Percentiles rank a stretch among this genome's conserved stretches.
These are phyloP conservation scores for Monosporascus sp. DNA, from an alignment of 2,329 filamentous ascomycete genomes.

Conservation along the genomic window DNA sequence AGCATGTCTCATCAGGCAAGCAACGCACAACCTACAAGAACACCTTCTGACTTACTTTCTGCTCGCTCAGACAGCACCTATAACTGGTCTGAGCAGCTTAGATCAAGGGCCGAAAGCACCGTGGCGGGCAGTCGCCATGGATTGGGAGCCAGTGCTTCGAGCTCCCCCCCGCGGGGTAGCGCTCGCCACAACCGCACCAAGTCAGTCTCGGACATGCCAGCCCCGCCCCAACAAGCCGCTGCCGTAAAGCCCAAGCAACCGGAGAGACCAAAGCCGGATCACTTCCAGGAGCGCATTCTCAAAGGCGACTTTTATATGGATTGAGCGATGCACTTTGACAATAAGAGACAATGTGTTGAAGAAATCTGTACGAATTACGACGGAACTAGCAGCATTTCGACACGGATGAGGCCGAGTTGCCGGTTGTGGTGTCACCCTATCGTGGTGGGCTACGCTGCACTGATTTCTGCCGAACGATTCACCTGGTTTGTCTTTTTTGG, in stretches of 20 bases:
- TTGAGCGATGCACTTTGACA: slow-evolving; percentile 36
- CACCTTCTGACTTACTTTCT: slow-evolving; percentile 60
- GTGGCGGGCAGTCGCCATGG: slow-evolving; percentile 52
- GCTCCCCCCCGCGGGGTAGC: slow-evolving; percentile 37
- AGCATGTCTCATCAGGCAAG: slow-evolving; percentile 47
- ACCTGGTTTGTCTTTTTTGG: background rate
- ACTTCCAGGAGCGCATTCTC: slow-evolving; percentile 93
- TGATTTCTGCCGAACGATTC: background rate
- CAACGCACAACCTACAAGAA: slow-evolving; percentile 50
- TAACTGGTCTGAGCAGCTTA: slow-evolving; percentile 96
- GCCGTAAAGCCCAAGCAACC: slow-evolving; percentile 39
- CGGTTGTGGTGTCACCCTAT: background rate
- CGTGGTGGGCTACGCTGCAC: background rate
- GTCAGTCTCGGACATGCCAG: slow-evolving; percentile 61
- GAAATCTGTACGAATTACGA: background rate
- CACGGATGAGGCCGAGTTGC: background rate
- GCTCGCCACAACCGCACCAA: slow-evolving; percentile 59
- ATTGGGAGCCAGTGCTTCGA: slow-evolving; percentile 40
- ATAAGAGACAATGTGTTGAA: background rate
- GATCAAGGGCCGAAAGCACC: slow-evolving; percentile 81
- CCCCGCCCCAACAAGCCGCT: slow-evolving; percentile 47
- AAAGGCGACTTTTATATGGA: slow-evolving; percentile 99
- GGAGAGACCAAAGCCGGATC: slow-evolving; percentile 71
- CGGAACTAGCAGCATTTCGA: background rate
- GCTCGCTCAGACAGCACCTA: slow-evolving; percentile 79